A percentile compares a stretch with the other conserved stretches of the same genome.
Evolutionary conservation across 2,329 filamentous ascomycete genomes (phyloP).

Genomic region (Dendrostoma leiphaemia): DNA sequence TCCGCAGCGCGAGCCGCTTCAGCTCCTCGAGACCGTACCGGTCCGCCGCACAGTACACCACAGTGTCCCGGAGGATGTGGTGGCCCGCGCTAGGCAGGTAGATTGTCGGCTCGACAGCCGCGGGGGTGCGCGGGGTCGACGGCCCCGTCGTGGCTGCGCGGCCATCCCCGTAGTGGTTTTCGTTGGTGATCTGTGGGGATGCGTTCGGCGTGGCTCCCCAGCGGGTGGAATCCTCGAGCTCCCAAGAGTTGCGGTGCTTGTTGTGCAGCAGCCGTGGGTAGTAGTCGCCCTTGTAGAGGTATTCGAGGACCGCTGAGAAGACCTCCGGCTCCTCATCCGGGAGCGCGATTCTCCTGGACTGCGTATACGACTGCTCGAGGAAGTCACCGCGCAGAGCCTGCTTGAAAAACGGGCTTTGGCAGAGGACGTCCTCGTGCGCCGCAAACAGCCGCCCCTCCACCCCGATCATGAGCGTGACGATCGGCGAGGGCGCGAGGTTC

Average conservation of each 20-base stretch:
- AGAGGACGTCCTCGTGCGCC: slow-evolving; percentile 89
- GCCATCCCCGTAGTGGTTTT: slow-evolving; percentile 35
- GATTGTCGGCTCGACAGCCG: slow-evolving; percentile 71
- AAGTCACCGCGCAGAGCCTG: slow-evolving; percentile 69
- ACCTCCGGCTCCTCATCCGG: slow-evolving; percentile 82
- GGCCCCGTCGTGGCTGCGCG: slow-evolving; percentile 33
- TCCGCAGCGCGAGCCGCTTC: slow-evolving; percentile 86
- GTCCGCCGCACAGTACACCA: slow-evolving; percentile 90
- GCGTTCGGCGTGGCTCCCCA: slow-evolving; percentile 40
- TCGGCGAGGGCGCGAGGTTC: slow-evolving; percentile 56
- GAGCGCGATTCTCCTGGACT: slow-evolving; percentile 75
- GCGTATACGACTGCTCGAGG: slow-evolving; percentile 55
- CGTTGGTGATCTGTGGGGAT: slow-evolving; percentile 48
- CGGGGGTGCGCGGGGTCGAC: slow-evolving; percentile 53
- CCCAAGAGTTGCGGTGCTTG: slow-evolving; percentile 83
- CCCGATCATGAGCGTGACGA: slow-evolving; percentile 84
- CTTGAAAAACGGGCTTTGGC: slow-evolving; percentile 81
- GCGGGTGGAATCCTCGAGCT: slow-evolving; percentile 68
- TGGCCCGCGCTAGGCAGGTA: slow-evolving; percentile 72
- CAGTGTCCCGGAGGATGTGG: slow-evolving; percentile 84
- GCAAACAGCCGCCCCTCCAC: slow-evolving; percentile 86
- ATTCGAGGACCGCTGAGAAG: slow-evolving; percentile 92
- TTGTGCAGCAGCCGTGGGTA: slow-evolving; percentile 85
- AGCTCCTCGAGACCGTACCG: slow-evolving; percentile 89
- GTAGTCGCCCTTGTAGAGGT: slow-evolving; percentile 96